These are phyloP conservation scores for Colletotrichum truncatum DNA, from an alignment of 2,329 filamentous ascomycete genomes.

Conservation along the genomic window DNA sequence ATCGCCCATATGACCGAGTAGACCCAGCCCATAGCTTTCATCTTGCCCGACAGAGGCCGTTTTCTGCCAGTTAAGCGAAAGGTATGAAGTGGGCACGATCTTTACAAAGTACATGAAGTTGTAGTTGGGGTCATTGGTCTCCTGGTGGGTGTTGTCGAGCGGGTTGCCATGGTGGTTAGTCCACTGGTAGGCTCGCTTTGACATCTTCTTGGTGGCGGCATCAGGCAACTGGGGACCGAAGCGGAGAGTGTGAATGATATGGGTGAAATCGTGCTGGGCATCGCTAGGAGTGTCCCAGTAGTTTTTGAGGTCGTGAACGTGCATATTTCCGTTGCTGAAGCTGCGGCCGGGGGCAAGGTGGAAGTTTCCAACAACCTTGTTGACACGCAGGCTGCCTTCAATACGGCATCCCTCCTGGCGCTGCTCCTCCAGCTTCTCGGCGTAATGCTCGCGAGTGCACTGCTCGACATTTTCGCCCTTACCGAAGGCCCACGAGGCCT, in stretches of 20 bases:
- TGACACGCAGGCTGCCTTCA: conserved; percentile 90
- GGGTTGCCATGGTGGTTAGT: conserved; percentile 93
- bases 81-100: conserved; percentile 94
- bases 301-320: conserved; percentile 96
- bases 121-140: conserved; percentile 82
- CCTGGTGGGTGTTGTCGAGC: conserved; percentile 81
- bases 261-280: conserved; percentile 85
- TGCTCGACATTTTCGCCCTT: conserved; percentile 93
- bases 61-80: conserved; percentile 89
- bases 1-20: conserved; percentile 70
- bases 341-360: conserved; percentile 95
- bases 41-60: conserved; percentile 53
- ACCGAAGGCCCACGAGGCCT: conserved; percentile 92
- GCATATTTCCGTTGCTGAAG: conserved; percentile 96
- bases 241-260: conserved; percentile 86
- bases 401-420: conserved; percentile 93
- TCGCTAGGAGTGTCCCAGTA: conserved; percentile 81
- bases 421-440: conserved; percentile 86
- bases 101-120: conserved; percentile 99
- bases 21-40: conserved; percentile 71
- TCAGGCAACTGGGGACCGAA: conserved; percentile 94
- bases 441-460: conserved; percentile 94
- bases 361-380: conserved; percentile 99
- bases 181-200: conserved; percentile 67
- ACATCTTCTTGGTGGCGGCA: conserved; percentile 69